phyloP scores from a whole-genome alignment of 129 eudicot genomes.

The Tagetes erecta region DNA sequence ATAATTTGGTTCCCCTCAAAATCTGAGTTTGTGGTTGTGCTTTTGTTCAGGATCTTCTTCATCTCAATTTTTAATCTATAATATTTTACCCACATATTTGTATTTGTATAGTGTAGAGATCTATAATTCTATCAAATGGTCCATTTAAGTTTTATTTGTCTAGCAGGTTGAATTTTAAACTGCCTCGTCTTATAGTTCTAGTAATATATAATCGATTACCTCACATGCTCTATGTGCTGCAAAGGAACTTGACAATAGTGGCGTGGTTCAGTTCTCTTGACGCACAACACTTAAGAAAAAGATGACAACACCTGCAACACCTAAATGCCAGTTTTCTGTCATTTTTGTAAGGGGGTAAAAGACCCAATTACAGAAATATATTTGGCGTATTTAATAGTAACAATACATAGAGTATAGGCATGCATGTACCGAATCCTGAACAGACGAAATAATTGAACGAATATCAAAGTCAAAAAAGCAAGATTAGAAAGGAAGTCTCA shows the following conservation, averaged over 20 bases:
- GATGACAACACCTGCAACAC: not conserved
- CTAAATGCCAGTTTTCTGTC: too few relatives aligned
- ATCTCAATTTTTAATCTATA: not conserved
- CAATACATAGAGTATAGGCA: constrained; percentile 3
- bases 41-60: constrained; percentile 40
- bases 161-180: not conserved
- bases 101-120: too few relatives aligned
- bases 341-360: too few relatives aligned
- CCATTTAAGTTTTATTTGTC: not conserved
- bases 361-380: too few relatives aligned
- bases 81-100: too few relatives aligned
- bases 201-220: not conserved
- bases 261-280: not conserved
- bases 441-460: not conserved
- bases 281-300: not conserved
- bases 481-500: constrained; percentile 2
- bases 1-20: constrained; percentile 46
- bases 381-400: not conserved
- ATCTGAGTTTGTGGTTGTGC: constrained; percentile 66
- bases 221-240: not conserved
- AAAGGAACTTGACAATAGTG: not conserved
- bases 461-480: not conserved
- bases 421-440: constrained; percentile 4
- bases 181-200: not conserved
- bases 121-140: too few relatives aligned